Conservation (phyloP, 108 stramenopile species). For the Schizochytrium sp. region DNA sequence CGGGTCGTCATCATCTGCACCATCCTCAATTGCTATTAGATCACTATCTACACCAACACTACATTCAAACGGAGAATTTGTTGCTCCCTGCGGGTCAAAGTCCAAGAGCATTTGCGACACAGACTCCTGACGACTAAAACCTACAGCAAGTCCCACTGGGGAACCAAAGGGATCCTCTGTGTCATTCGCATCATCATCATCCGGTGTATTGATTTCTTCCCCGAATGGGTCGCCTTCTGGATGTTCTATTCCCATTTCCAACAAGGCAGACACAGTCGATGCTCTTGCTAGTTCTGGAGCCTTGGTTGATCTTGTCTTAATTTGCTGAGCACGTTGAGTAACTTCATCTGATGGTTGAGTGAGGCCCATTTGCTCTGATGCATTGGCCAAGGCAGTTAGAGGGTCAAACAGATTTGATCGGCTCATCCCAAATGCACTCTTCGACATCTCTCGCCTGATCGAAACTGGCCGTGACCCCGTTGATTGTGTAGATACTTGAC, state of each 20-base stretch:
- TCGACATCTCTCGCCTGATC: constrained; percentile 15
- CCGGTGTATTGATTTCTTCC: no score
- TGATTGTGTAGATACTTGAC: not conserved
- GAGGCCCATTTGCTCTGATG: constrained; percentile 21
- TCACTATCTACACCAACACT: not conserved
- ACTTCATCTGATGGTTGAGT: not conserved
- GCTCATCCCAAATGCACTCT: constrained; percentile 35
- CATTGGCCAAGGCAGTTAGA: not conserved
- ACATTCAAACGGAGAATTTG: not conserved
- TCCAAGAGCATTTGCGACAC: no score
- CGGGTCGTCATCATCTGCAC: not conserved
- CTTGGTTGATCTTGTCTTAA: not conserved
- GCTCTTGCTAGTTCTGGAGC: not conserved
- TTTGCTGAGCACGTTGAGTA: not conserved
- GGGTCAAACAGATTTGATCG: constrained; percentile 15
- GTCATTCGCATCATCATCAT: no score
- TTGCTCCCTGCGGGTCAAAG: no score
- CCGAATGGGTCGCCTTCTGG: not conserved
- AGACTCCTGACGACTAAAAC: no score
- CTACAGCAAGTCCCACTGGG: no score
- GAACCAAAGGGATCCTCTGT: no score
- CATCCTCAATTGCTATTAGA: not conserved
- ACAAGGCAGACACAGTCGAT: not conserved
- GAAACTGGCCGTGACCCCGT: not conserved
- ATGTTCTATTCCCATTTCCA: not conserved